These are phyloP conservation scores for Chalciporus pseudorubinellus DNA, from an alignment of 768 basidiomycete species.

Conservation along the genomic window DNA sequence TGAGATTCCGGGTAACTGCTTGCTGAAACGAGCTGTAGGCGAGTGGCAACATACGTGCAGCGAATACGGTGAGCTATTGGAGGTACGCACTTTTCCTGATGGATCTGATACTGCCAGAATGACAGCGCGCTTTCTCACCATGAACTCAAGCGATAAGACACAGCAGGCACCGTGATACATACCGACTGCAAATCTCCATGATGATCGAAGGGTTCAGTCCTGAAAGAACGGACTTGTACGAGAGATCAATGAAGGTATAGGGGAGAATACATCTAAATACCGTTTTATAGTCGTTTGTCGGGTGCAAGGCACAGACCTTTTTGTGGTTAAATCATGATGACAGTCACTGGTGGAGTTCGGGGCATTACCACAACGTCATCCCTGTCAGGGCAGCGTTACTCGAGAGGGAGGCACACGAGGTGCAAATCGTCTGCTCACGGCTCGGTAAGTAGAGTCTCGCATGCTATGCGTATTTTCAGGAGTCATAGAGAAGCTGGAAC, in stretches of 20 bases:
- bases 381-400: conserved; percentile 6
- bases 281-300: conserved; percentile 90
- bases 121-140: conserved; percentile 60
- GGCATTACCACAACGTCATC: conserved; percentile 59
- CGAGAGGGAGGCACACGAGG: neutral
- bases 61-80: neutral
- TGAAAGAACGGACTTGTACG: conserved; percentile 73
- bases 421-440: conserved; percentile 47
- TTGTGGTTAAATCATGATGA: conserved; percentile 4
- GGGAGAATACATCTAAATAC: conserved; percentile 44
- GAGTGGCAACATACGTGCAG: conserved; percentile 1
- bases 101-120: conserved; percentile 89
- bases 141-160: conserved; percentile 3
- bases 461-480: conserved; percentile 47
- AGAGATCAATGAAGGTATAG: conserved; percentile 2
- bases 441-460: conserved; percentile 76
- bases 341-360: neutral
- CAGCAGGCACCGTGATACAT: conserved; percentile 10
- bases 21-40: conserved; percentile 64
- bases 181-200: conserved; percentile 82
- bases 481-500: neutral
- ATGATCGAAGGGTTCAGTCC: conserved; percentile 74
- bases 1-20: conserved; percentile 75
- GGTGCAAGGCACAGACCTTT: conserved; percentile 79
- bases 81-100: conserved; percentile 69